Evolutionary conservation across 139 green algal genomes (phyloP), one percentile per base, ranked within the genome.

Genomic region (Klebsormidium nitens): DNA sequence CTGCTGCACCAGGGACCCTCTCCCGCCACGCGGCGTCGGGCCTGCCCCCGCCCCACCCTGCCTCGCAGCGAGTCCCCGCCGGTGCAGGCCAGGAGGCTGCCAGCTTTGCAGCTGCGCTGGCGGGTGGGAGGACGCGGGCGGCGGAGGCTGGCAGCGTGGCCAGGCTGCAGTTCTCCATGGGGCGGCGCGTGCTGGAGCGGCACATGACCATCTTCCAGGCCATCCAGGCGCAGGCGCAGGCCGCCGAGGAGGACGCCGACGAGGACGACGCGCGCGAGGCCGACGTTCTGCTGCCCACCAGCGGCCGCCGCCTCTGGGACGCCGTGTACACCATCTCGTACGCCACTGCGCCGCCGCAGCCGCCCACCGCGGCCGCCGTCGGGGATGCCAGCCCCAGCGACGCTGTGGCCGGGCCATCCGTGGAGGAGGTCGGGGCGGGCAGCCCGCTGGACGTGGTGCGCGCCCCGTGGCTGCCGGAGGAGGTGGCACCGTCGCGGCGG

Each of bases 281-380:
- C 44, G 17, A 17, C 44, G 17, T 14, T 14, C 44, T 14, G 50
- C 50, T 60, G 62, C 75, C 36, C 58, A 57, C 31, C 32, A 77
- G 79, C 32, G 50, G 60, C 17, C 77, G 76, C 26, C 46, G 68
- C 17, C 62, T 96, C 37, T 96, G 91, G 91, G 88, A 92, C 5
- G 77, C 90, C 31, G 78, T 94, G 14, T 85, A 96, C 79, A 96
- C 87, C n/a, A 71, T 96, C 63, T 75, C 78, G 28, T 96, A 96
- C 83, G 8, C 11, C 14, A 8, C 14, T 14, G 14, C 42, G 11
- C 42, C 42, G 42, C 14, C 14, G 11, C 11, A 8, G 11, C 42
- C 42, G 11, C 42, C 42, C 42, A 50, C n/a, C n/a, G n/a, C n/a
- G n/a, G n/a, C n/a, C n/a, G n/a, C n/a, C n/a, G n/a, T n/a, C n/a